Percentiles rank a stretch among this genome's conserved stretches.
Conservation (phyloP, 2,329 filamentous ascomycete genomes). For the Fusarium acutatum region DNA sequence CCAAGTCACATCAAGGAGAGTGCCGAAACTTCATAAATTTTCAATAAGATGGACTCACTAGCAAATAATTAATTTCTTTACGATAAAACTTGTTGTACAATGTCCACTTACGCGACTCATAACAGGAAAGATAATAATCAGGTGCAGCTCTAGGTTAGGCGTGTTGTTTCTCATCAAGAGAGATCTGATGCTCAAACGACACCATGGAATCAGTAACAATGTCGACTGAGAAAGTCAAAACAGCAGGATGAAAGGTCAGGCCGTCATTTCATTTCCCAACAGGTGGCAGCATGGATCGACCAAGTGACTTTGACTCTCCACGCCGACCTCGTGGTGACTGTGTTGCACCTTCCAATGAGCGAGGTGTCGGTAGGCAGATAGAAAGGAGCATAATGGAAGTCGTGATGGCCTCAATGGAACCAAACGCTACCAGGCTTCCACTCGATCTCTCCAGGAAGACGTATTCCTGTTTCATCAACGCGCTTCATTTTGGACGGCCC, state of each 20-base stretch:
- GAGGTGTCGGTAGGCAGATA: not conserved
- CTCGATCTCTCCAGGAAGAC: too few relatives aligned
- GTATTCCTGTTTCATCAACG: not conserved
- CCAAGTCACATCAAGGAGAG: not conserved
- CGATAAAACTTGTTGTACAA: not conserved
- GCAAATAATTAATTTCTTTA: not conserved
- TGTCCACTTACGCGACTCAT: too few relatives aligned
- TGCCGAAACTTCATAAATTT: not conserved
- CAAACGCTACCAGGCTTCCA: not conserved
- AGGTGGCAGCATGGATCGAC: not conserved
- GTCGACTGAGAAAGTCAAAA: not conserved
- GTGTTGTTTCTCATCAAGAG: not conserved
- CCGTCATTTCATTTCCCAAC: not conserved
- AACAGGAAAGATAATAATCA: not conserved
- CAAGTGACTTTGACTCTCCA: too few relatives aligned
- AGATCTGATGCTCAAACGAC: not conserved
- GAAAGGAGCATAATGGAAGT: not conserved
- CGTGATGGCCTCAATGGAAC: not conserved
- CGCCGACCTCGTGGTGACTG: too few relatives aligned
- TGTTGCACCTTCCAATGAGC: not conserved
- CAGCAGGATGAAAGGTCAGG: not conserved
- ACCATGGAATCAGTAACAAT: not conserved
- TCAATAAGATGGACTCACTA: not conserved
- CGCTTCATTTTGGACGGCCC: not conserved
- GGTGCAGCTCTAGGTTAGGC: not conserved